Evolutionary conservation across 257 asterid genomes (phyloP), one percentile per base, ranked within the genome.

Genomic region (Lavandula angustifolia): DNA sequence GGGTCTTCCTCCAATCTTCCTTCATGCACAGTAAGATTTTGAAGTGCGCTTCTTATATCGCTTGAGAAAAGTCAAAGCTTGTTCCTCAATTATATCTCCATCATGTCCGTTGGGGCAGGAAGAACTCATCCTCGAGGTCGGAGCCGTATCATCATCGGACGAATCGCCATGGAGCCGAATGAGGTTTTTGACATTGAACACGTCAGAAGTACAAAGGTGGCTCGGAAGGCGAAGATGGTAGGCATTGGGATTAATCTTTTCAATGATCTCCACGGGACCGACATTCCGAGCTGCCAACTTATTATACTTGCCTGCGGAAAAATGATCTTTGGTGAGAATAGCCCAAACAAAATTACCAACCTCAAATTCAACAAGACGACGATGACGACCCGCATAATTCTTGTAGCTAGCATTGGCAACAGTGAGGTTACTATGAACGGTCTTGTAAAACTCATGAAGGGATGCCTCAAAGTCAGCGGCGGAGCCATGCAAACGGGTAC

Each of bases 111-210:
- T n/a, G n/a, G n/a, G n/a, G n/a, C n/a, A n/a, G n/a, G n/a, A n/a
- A n/a, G n/a, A n/a, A n/a, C n/a, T n/a, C n/a, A n/a, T n/a, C n/a
- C n/a, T n/a, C n/a, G n/a, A n/a, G n/a, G n/a, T n/a, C n/a, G n/a
- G n/a, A n/a, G n/a, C n/a, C n/a, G n/a, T n/a, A 22, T 9, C 37
- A 17, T 0, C 14, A 3, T 34, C 18, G n/a, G 57, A 18, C 7
- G 33, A 27, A 7, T 51, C 37, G 3, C 35, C 35, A 18, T 3
- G n/a, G 22, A 7, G 22, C 0, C 14, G 57, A 18, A 51, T 27
- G 7, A 51, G 10, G 8, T 51, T 34, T 35, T 51, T 51, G 14
- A 51, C 57, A 51, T 51, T 51, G 35, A 51, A 51, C n/a, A 51
- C 37, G 1, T 51, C 57, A 0, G 37, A 51, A 1, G 57, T 51